These are phyloP conservation scores for Populus tomentosa DNA, from an alignment of 441 rosid species.

Conservation along the genomic window DNA sequence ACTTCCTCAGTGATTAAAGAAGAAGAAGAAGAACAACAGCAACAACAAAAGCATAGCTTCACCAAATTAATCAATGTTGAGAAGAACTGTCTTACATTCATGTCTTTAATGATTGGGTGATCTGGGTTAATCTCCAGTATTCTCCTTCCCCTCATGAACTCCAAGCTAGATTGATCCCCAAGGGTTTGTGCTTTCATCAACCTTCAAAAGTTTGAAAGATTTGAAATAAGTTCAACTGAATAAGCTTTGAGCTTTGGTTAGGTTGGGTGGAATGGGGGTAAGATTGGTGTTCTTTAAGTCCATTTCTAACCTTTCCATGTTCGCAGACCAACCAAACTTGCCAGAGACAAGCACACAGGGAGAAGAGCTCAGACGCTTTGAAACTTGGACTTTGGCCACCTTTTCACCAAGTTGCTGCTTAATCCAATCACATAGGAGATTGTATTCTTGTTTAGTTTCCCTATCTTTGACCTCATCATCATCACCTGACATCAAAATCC, in stretches of 20 bases:
- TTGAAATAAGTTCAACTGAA: background rate
- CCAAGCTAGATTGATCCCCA: slow-evolving; percentile 91
- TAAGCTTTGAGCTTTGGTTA: background rate
- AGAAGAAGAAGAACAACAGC: background rate
- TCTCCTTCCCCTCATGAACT: slow-evolving; percentile 96
- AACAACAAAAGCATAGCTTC: background rate
- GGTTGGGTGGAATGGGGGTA: background rate
- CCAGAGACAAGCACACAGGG: slow-evolving; percentile 98
- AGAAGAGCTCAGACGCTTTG: slow-evolving; percentile 85
- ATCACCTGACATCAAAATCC: slow-evolving; percentile 45
- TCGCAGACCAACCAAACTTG: slow-evolving; percentile 99
- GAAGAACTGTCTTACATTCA: slow-evolving; percentile 55
- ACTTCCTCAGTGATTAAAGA: background rate
- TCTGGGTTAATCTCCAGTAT: slow-evolving; percentile 90
- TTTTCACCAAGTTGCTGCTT: slow-evolving; percentile 95
- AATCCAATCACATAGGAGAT: slow-evolving; percentile 85
- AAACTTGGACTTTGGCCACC: slow-evolving; percentile 91
- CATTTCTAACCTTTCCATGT: slow-evolving; percentile 87
- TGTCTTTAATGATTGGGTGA: slow-evolving; percentile 85
- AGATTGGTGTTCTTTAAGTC: background rate
- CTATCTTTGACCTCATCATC: slow-evolving; percentile 91
- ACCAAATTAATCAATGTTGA: background rate
- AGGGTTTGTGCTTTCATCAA: slow-evolving; percentile 99
- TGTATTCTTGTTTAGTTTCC: slow-evolving; percentile 71
- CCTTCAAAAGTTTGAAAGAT: slow-evolving; percentile 30